Conservation (phyloP, 768 basidiomycete genomes). For the Phylloporus sp. region DNA sequence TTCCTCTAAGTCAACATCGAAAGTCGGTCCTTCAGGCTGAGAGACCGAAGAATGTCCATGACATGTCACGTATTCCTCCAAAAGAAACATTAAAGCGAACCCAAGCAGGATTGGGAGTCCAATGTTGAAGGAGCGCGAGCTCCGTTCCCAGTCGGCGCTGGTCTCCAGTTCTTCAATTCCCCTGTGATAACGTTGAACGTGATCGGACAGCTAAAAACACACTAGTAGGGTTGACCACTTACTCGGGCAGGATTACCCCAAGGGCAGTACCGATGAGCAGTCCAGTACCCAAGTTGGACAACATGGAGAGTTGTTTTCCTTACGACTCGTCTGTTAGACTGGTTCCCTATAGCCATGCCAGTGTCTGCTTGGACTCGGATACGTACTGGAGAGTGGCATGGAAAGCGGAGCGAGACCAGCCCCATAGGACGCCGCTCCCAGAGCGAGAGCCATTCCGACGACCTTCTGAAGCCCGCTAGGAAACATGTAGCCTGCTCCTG, state of each 20-base stretch:
- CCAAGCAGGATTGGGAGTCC: constrained; percentile 63
- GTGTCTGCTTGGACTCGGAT: background rate
- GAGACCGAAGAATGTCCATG: constrained; percentile 38
- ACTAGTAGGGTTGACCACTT: constrained; percentile 31
- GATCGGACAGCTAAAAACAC: background rate
- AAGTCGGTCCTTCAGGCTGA: constrained; percentile 27
- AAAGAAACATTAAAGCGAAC: constrained; percentile 50
- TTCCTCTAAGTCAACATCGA: constrained; percentile 61
- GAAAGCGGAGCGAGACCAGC: constrained; percentile 74
- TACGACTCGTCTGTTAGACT: constrained; percentile 31
- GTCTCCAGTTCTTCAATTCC: constrained; percentile 61
- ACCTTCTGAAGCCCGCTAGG: constrained; percentile 21
- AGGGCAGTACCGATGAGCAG: constrained; percentile 85
- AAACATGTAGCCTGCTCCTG: constrained; percentile 20
- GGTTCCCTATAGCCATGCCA: background rate
- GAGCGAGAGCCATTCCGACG: constrained; percentile 47
- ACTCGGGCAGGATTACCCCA: constrained; percentile 93
- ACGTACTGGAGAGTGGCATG: constrained; percentile 61
- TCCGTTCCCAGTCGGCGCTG: constrained; percentile 28
- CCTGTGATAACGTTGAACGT: constrained; percentile 37
- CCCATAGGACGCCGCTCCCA: constrained; percentile 61
- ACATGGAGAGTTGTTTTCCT: constrained; percentile 40
- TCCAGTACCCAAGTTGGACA: constrained; percentile 70
- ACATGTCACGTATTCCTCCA: constrained; percentile 58
- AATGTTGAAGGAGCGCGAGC: constrained; percentile 48